Evolutionary conservation across 2,329 filamentous ascomycete genomes (phyloP), one percentile per base, ranked within the genome.

Genomic region (Didymella pinodella): DNA sequence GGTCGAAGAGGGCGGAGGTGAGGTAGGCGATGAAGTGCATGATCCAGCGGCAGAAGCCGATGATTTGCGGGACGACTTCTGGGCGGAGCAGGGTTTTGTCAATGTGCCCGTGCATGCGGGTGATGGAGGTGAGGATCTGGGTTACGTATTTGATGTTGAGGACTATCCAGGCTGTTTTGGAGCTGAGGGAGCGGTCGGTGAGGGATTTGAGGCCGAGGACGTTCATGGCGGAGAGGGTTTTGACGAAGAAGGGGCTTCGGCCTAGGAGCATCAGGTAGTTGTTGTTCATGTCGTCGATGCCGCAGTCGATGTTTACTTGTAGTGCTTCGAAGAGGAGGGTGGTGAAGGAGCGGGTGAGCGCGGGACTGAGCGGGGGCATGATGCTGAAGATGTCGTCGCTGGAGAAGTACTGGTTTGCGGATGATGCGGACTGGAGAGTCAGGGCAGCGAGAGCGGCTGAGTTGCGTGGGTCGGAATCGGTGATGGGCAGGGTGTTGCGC

Each of bases 11-110:
- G 29, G 84, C 82, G 65, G 85, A 83, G 40, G 87, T 70, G 28
- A 87, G 77, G 68, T 82, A 87, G 20, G 82, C 78, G 60, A 84
- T 81, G 50, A 88, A 80, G 62, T 94, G 89, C 34, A 93, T 82
- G 0, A 86, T 86, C 93, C 93, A 97, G 70, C 86, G 88, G 4
- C 90, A 86, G 54, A 92, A 90, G 22, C 91, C 91, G 5, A 88
- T 85, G 53, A 76, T 67, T 29, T 73, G 73, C 6, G 75, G 74
- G 1, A 75, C 74, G 5, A 72, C 64, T 57, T 77, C 73, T 7
- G 75, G 69, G n/a, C 70, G 70, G 5, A 76, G 62, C 6, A 64
- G 63, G 14, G 60, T 64, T 49, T 82, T 77, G 20, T 86, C 80
- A 18, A 82, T 80, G 67, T 86, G 86, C 74, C 81, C 72, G 57